Evolutionary conservation across 148 eudicot species (phyloP).

Genomic region (Chenopodium quinoa): DNA sequence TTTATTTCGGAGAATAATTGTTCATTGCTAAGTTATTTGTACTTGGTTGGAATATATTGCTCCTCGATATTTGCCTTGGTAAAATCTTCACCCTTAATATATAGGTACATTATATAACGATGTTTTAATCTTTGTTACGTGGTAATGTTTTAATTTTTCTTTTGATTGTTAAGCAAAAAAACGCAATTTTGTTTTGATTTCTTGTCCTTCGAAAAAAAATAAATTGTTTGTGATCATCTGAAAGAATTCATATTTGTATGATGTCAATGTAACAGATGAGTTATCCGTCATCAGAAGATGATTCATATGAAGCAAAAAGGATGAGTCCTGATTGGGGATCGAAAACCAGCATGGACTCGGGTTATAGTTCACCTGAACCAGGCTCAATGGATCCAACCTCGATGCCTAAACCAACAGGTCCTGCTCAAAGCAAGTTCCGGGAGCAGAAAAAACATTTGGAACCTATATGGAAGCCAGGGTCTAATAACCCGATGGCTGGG

Average conservation of each 20-base stretch:
- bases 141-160: neutral
- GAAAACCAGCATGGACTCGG: slow-evolving; percentile 23
- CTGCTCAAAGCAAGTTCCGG: slow-evolving; percentile 20
- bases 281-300: slow-evolving; percentile 35
- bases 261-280: slow-evolving; percentile 35
- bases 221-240: neutral
- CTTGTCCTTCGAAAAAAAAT: neutral
- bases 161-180: neutral
- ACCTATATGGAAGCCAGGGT: slow-evolving; percentile 23
- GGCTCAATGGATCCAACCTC: slow-evolving; percentile 4
- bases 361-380: slow-evolving; percentile 19
- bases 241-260: neutral
- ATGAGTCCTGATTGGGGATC: slow-evolving; percentile 21
- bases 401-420: slow-evolving; percentile 2
- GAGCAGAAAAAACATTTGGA: slow-evolving; percentile 28
- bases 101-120: neutral
- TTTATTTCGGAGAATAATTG: too few species aligned
- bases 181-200: neutral
- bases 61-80: neutral
- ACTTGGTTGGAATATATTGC: neutral
- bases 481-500: slow-evolving; percentile 15
- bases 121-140: too few species aligned
- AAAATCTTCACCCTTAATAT: neutral
- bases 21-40: too few species aligned
- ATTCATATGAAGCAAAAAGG: slow-evolving; percentile 26